phyloP scores from a whole-genome alignment of 192 early-diverging fungal species.

The Backusella liffmaniae region DNA sequence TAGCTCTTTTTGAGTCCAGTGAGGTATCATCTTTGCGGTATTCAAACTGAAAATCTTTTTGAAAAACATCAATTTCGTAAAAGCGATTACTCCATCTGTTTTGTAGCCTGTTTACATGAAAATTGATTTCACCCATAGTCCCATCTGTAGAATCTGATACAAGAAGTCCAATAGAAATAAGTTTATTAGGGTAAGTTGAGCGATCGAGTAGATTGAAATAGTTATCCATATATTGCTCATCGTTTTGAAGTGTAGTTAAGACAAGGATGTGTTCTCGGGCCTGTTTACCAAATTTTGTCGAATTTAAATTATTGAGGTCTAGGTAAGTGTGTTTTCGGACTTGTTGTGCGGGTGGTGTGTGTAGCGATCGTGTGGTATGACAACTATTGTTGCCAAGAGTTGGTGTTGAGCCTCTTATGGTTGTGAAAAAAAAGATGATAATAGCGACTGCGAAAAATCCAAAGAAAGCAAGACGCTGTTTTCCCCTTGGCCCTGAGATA shows the following conservation, averaged over 20 bases:
- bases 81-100: constrained; percentile 20
- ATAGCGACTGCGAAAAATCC: not conserved
- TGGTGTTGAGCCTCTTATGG: not conserved
- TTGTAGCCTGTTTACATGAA: constrained; percentile 19
- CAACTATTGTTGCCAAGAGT: constrained; percentile 2
- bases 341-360: not conserved
- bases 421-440: not conserved
- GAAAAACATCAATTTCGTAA: constrained; percentile 54
- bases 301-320: constrained; percentile 31
- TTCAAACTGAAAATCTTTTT: constrained; percentile 52
- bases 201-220: constrained; percentile 60
- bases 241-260: constrained; percentile 62
- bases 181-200: constrained; percentile 55
- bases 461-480: not conserved
- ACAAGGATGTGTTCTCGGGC: constrained; percentile 46
- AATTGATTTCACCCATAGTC: constrained; percentile 46
- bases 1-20: constrained; percentile 50
- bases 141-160: constrained; percentile 58
- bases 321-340: not conserved
- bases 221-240: constrained; percentile 49
- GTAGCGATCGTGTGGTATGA: constrained; percentile 8
- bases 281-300: constrained; percentile 14
- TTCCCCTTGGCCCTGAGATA: constrained; percentile 2
- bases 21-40: constrained; percentile 52
- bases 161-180: constrained; percentile 64